Evolutionary conservation across 352 stramenopile species (phyloP).

Genomic region (Globisporangium cylindrosporum): DNA sequence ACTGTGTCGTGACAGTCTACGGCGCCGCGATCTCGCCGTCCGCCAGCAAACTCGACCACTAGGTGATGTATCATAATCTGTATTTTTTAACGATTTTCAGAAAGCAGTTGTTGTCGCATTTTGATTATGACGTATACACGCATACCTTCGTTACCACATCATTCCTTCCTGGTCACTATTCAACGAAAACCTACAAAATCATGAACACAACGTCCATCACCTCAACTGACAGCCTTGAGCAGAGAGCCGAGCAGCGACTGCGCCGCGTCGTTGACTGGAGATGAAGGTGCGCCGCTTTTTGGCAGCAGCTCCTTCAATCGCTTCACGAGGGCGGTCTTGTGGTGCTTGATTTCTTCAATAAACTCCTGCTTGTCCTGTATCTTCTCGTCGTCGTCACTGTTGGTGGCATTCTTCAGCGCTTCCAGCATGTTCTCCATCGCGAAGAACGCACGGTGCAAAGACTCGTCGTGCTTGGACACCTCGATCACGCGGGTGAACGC

Average conservation of each 20-base stretch:
- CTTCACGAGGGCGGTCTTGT: conserved; percentile 29
- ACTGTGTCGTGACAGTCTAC: conserved; percentile 83
- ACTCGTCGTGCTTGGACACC: conserved; percentile 54
- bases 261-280: conserved; percentile 46
- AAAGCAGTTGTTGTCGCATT: not conserved
- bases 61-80: conserved; percentile 13
- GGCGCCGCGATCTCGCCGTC: conserved; percentile 78
- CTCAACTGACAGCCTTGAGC: conserved; percentile 24
- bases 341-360: conserved; percentile 32
- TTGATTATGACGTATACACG: not conserved
- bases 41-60: conserved; percentile 69
- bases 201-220: not conserved
- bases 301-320: conserved; percentile 33
- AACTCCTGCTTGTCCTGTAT: conserved; percentile 50
- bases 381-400: conserved; percentile 21
- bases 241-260: conserved; percentile 46
- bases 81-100: not conserved
- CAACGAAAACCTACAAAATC: not conserved
- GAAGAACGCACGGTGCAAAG: conserved; percentile 70
- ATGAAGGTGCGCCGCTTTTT: conserved; percentile 18
- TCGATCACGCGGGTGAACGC: conserved; percentile 58
- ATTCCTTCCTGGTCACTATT: not conserved
- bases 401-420: conserved; percentile 21
- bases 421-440: conserved; percentile 74
- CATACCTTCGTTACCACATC: not conserved